Base-by-base conservation (phyloP, 768 basidiomycete species). In the Pulveroboletus ravenelii region DNA sequence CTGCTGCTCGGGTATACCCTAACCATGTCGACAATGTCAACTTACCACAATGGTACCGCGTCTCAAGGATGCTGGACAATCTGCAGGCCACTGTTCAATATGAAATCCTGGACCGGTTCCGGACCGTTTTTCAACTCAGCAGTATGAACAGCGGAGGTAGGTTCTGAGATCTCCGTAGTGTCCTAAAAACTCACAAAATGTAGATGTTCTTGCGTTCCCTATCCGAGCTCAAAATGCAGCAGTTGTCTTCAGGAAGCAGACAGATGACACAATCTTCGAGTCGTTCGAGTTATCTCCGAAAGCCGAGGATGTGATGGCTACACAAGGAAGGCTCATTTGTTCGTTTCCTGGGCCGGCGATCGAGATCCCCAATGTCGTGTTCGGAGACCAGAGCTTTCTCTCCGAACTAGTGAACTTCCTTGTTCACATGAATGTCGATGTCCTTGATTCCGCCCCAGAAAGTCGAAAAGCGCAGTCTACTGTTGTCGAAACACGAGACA, bases 401-500 rank as follows among this genome's bases (percentile, higher is more conserved):
- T 27, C 25, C 25, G 25, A 27, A 27, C 6, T 27, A 6, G 25
- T 6, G 25, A 27, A 27, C 25, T 27, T 27, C 25, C 25, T 27
- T 27, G 25, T 27, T 27, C 25, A 27, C 25, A 27, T 27, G 25
- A 27, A 27, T 27, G 25, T 72, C 14, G 25, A 41, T 41, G 4
- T 41, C 15, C 40, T 41, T 8, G 39, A 40, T 23, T 10, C 39
- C 8, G 15, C 66, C 6, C 55, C 74, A 1, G 66, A 56, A 1
- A 73, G 69, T 2, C 59, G 12, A 8, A 79, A 79, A 56, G 75
- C 72, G 4, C 61, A 60, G 14, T 66, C 66, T 2, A 53, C 50
- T 9, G 65, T 27, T 27, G 25, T 27, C 25, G 25, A 27, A 27
- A 27, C 25, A 27, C 25, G 25, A 6, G 25, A 27, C 25, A 74